Evolutionary conservation across 495 filamentous ascomycete species (phyloP).

Genomic region (Penicillium ucsense): DNA sequence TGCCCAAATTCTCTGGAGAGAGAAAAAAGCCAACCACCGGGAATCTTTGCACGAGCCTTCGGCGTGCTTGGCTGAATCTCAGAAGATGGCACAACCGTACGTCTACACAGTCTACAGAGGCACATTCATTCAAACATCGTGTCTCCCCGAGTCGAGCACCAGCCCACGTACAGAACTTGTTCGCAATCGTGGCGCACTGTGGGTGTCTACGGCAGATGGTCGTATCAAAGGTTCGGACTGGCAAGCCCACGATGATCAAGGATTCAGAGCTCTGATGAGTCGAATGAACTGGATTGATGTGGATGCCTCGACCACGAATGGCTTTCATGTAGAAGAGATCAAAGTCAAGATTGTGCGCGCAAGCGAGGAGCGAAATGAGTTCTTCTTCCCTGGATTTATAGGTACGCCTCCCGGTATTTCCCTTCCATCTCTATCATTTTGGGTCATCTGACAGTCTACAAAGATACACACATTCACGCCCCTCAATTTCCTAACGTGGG

Average conservation of each 20-base stretch:
- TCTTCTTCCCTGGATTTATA: slow-evolving; percentile 93
- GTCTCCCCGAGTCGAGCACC: slow-evolving; percentile 3
- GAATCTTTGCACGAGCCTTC: background rate
- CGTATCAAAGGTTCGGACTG: slow-evolving; percentile 43
- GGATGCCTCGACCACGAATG: background rate
- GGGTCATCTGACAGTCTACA: background rate
- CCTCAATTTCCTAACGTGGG: slow-evolving; percentile 88
- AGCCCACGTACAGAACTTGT: slow-evolving; percentile 16
- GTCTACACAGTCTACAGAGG: slow-evolving; percentile 32
- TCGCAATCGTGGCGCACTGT: slow-evolving; percentile 48
- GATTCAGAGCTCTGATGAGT: slow-evolving; percentile 31
- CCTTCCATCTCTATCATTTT: background rate
- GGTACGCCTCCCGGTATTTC: slow-evolving; percentile 50
- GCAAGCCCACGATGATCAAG: slow-evolving; percentile 22
- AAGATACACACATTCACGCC: slow-evolving; percentile 92
- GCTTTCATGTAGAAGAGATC: background rate
- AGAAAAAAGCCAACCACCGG: too few relatives aligned
- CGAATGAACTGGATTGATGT: slow-evolving; percentile 34
- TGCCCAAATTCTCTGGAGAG: too few relatives aligned
- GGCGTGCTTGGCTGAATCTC: background rate
- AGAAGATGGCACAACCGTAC: slow-evolving; percentile 5
- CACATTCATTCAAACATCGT: slow-evolving; percentile 38
- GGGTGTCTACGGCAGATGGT: slow-evolving; percentile 51
- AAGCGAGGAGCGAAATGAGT: slow-evolving; percentile 39
- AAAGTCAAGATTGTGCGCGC: slow-evolving; percentile 20